Evolutionary conservation across 768 basidiomycete genomes (phyloP).

Genomic region (Boletales sp.): DNA sequence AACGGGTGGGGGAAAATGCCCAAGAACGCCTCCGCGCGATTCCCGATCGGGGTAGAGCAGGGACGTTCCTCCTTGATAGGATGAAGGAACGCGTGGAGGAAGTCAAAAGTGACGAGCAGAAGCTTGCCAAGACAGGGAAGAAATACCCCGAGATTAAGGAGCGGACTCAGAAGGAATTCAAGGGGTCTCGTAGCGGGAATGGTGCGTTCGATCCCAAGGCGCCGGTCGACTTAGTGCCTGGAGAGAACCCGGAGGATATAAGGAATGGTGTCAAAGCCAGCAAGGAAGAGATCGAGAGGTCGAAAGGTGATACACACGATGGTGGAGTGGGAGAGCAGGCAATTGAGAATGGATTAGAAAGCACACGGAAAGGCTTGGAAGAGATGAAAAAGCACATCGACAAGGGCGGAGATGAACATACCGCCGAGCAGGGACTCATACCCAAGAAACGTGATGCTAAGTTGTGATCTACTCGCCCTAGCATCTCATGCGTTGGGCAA

Average conservation of each 20-base stretch:
- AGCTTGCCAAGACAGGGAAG: conserved; percentile 16
- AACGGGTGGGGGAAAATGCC: background rate
- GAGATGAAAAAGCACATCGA: conserved; percentile 1
- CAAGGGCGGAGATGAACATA: conserved; percentile 7
- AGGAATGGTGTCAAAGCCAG: conserved; percentile 1
- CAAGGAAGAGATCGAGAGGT: conserved; percentile 3
- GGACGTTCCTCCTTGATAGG: conserved; percentile 15
- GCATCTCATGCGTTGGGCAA: conserved; percentile 1
- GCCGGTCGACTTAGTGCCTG: conserved; percentile 7
- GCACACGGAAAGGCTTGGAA: conserved; percentile 8
- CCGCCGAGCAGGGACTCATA: conserved; percentile 6
- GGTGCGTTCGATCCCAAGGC: conserved; percentile 6
- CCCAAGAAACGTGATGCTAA: conserved; percentile 19
- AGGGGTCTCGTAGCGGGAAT: background rate
- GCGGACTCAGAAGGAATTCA: conserved; percentile 10
- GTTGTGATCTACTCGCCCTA: conserved; percentile 10
- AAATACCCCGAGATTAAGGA: conserved; percentile 12
- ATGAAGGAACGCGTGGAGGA: conserved; percentile 14
- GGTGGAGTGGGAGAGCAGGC: conserved; percentile 1
- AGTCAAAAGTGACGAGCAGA: conserved; percentile 13
- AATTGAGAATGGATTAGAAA: conserved; percentile 6
- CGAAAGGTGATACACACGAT: background rate
- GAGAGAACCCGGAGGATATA: conserved; percentile 3
- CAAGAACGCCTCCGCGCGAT: background rate
- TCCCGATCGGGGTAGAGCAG: conserved; percentile 9